phyloP scores from a whole-genome alignment of 1,139 yeast species.

The Wickerhamiella pararugosa region DNA sequence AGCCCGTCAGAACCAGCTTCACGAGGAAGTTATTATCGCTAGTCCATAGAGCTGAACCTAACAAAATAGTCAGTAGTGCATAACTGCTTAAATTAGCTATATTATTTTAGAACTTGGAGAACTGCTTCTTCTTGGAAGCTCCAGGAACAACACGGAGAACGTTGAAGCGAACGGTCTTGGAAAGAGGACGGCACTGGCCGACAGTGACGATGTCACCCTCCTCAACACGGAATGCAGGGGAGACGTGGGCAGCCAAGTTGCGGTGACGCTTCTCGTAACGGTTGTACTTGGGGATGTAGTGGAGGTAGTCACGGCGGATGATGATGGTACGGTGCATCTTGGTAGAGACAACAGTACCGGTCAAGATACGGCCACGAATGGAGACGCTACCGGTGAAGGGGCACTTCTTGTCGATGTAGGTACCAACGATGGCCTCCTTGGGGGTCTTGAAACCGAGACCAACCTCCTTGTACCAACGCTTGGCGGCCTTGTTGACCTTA shows the following conservation, averaged over 20 bases:
- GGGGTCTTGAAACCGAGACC: slow-evolving; percentile 99
- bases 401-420: slow-evolving; percentile 99
- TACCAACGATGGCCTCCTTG: slow-evolving; percentile 93
- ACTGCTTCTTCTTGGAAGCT: slow-evolving; percentile 80
- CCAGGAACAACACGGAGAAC: slow-evolving; percentile 91
- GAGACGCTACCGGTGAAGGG: slow-evolving; percentile 96
- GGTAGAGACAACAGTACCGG: slow-evolving; percentile 94
- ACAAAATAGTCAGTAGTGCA: neutral
- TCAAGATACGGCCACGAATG: slow-evolving; percentile 98
- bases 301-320: slow-evolving; percentile 99
- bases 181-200: slow-evolving; percentile 99
- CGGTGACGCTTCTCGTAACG: slow-evolving; percentile 99
- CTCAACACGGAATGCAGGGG: slow-evolving; percentile 99
- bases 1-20: neutral
- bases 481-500: slow-evolving; percentile 94
- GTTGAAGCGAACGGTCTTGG: slow-evolving; percentile 99
- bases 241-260: slow-evolving; percentile 99
- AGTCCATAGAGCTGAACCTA: neutral
- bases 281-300: slow-evolving; percentile 99
- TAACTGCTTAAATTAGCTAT: slow-evolving; percentile 7
- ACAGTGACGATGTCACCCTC: slow-evolving; percentile 99
- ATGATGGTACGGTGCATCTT: slow-evolving; percentile 99
- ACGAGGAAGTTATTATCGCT: no score
- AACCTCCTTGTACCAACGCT: slow-evolving; percentile 99
- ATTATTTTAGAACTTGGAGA: slow-evolving; percentile 71